These are phyloP conservation scores for Pichia rugopelliculosa DNA, from an alignment of 805 yeast species.

Conservation along the genomic window DNA sequence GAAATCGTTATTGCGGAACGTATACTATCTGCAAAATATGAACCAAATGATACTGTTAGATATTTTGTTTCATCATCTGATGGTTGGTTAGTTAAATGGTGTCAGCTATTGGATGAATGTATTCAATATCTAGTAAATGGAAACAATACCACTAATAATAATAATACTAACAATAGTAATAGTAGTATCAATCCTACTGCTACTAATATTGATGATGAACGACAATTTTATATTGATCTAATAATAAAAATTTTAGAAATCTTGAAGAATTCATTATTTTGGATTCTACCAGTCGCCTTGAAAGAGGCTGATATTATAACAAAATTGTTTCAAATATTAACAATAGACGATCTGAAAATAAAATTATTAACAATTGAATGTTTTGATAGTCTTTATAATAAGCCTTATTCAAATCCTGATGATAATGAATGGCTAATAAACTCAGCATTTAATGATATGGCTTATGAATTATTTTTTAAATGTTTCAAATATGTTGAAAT, in stretches of 20 bases:
- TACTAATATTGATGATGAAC: background rate
- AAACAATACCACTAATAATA: background rate
- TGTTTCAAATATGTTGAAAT: constrained; percentile 57
- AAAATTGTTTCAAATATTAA: constrained; percentile 52
- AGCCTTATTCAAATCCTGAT: constrained; percentile 55
- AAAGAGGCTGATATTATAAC: constrained; percentile 57
- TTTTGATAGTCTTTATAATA: constrained; percentile 77
- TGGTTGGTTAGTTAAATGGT: constrained; percentile 88
- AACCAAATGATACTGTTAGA: constrained; percentile 54
- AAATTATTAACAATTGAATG: constrained; percentile 86
- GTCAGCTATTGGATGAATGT: constrained; percentile 42
- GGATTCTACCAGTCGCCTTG: constrained; percentile 79
- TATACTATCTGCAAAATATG: constrained; percentile 56
- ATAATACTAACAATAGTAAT: constrained; percentile 1
- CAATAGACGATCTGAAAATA: constrained; percentile 52
- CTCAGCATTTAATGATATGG: constrained; percentile 63
- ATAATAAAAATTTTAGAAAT: constrained; percentile 69
- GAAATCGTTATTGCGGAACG: constrained; percentile 71
- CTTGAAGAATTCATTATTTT: constrained; percentile 81
- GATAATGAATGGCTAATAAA: constrained; percentile 80
- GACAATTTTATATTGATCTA: constrained; percentile 26
- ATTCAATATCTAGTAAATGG: constrained; percentile 23
- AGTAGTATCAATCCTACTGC: background rate
- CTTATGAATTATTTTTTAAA: constrained; percentile 58
- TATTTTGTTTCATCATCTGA: constrained; percentile 60